These are phyloP conservation scores for Globisporangium barbulae DNA, from an alignment of 352 stramenopile genomes.

Conservation along the genomic window DNA sequence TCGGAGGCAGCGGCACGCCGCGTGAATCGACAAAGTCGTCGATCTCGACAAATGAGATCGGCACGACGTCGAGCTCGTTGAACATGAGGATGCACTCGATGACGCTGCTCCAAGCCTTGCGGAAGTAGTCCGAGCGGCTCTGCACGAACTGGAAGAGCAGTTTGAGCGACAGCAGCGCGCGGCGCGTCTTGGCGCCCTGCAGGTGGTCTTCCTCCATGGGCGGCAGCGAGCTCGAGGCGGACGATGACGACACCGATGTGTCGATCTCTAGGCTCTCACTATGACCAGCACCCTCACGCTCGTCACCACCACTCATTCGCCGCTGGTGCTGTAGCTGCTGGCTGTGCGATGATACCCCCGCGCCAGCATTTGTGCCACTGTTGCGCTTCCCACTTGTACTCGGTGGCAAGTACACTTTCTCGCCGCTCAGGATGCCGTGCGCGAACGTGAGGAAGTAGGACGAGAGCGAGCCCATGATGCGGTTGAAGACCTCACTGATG, in stretches of 20 bases:
- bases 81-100: conserved; percentile 88
- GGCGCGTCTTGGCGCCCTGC: conserved; percentile 70
- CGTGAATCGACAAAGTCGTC: conserved; percentile 86
- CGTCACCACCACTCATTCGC: conserved; percentile 6
- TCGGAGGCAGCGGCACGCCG: conserved; percentile 74
- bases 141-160: conserved; percentile 84
- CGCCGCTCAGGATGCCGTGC: conserved; percentile 76
- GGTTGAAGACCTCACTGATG: conserved; percentile 79
- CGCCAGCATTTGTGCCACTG: conserved; percentile 1
- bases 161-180: conserved; percentile 72
- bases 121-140: conserved; percentile 73
- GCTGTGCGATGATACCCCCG: background rate
- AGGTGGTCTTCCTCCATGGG: conserved; percentile 60
- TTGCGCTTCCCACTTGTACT: conserved; percentile 29
- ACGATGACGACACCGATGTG: background rate
- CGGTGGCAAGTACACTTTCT: conserved; percentile 75
- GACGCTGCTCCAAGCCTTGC: conserved; percentile 77
- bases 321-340: conserved; percentile 5
- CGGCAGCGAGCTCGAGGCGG: background rate
- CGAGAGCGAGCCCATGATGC: conserved; percentile 72
- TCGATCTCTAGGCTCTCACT: conserved; percentile 3
- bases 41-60: conserved; percentile 85
- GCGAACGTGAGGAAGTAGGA: conserved; percentile 86
- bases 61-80: conserved; percentile 83
- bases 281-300: background rate